phyloP scores from a whole-genome alignment of 1,284 basidiomycete genomes.

The Xanthoconium separans region DNA sequence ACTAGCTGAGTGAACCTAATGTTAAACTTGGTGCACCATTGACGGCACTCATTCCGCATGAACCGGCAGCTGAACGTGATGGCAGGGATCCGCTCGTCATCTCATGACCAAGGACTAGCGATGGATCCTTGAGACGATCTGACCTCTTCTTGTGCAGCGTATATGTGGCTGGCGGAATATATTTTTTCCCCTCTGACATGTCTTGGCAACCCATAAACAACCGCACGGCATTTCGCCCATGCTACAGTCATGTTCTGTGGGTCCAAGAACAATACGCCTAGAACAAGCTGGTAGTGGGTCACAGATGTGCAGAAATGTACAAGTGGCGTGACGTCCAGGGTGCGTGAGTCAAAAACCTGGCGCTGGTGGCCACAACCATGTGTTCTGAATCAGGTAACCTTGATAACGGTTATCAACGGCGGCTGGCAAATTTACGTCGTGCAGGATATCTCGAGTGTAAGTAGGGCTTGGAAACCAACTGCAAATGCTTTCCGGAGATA shows the following conservation, averaged over 20 bases:
- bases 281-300: not conserved
- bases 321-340: constrained; percentile 20
- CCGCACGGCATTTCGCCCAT: not conserved
- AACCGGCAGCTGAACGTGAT: too few relatives aligned
- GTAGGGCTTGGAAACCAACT: not conserved
- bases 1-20: constrained; percentile 9
- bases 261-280: constrained; percentile 16
- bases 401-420: constrained; percentile 18
- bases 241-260: constrained; percentile 8
- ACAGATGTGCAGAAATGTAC: constrained; percentile 14
- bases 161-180: constrained; percentile 2
- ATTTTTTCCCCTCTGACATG: not conserved
- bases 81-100: not conserved
- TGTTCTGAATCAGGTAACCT: not conserved
- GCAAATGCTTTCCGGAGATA: not conserved
- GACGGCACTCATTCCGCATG: not conserved
- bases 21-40: constrained; percentile 12
- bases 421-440: constrained; percentile 1
- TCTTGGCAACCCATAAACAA: constrained; percentile 9
- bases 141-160: not conserved
- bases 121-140: constrained; percentile 10
- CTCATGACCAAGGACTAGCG: not conserved
- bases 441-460: not conserved
- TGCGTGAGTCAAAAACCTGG: not conserved
- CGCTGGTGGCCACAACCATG: not conserved